phyloP scores from a whole-genome alignment of 2,329 filamentous ascomycete genomes.

The Periconia macrospinosa region DNA sequence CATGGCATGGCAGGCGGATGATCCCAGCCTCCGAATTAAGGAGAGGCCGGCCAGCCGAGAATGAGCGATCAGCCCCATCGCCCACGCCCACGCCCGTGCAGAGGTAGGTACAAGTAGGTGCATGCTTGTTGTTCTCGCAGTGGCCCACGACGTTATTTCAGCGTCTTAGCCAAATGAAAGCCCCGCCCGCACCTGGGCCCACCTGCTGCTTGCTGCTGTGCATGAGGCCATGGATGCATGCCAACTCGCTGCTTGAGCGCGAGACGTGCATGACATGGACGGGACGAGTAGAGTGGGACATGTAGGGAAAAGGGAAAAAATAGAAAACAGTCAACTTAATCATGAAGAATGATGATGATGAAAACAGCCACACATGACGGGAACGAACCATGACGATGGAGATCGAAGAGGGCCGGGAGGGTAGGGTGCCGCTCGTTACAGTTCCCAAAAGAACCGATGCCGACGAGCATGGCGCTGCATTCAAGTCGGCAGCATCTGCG shows the following conservation, averaged over 20 bases:
- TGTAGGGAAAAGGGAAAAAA: not conserved
- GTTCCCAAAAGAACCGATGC: too few relatives aligned
- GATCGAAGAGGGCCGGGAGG: too few relatives aligned
- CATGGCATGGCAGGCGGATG: not conserved
- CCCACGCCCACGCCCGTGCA: too few relatives aligned
- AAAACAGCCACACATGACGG: too few relatives aligned
- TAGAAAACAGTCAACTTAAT: not conserved
- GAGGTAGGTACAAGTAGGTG: too few relatives aligned
- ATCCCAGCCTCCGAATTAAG: constrained; percentile 11
- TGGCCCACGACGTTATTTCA: constrained; percentile 15
- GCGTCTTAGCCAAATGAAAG: constrained; percentile 22
- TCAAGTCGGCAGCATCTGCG: too few relatives aligned
- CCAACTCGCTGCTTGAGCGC: not conserved
- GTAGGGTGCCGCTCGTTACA: too few relatives aligned
- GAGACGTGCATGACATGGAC: not conserved
- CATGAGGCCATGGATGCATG: not conserved
- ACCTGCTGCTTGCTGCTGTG: not conserved
- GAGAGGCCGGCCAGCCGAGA: constrained; percentile 11
- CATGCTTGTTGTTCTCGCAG: constrained; percentile 12
- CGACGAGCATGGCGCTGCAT: too few relatives aligned
- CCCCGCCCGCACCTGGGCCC: constrained; percentile 12
- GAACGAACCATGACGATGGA: too few relatives aligned
- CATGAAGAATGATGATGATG: too few relatives aligned
- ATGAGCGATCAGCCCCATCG: constrained; percentile 22
- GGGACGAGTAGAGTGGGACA: not conserved